Evolutionary conservation across 2,329 filamentous ascomycete genomes (phyloP).

Genomic region (Cercospora sp.): DNA sequence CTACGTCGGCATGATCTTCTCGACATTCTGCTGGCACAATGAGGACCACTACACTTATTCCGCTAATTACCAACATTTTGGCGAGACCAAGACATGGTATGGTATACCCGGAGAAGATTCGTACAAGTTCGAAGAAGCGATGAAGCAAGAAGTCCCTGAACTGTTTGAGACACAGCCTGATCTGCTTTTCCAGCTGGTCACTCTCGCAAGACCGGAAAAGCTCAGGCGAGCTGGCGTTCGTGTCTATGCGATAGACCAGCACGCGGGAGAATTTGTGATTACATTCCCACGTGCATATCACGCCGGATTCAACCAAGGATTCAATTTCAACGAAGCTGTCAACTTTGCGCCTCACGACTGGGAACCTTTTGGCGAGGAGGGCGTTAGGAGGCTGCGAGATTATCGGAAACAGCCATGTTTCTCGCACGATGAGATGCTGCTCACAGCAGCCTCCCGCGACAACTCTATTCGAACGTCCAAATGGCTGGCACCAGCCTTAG

Average conservation of each 20-base stretch:
- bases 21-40: conserved; percentile 99
- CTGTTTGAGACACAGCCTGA: conserved; percentile 97
- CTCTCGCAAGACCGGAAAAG: conserved; percentile 87
- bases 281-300: conserved; percentile 98
- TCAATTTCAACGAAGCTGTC: conserved; percentile 98
- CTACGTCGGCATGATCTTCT: conserved; percentile 99
- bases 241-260: conserved; percentile 92
- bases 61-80: conserved; percentile 97
- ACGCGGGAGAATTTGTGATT: conserved; percentile 92
- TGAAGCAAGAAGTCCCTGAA: conserved; percentile 92
- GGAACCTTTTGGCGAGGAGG: conserved; percentile 86
- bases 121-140: conserved; percentile 90
- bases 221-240: conserved; percentile 88
- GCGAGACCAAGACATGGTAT: conserved; percentile 98
- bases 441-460: conserved; percentile 81
- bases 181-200: conserved; percentile 95
- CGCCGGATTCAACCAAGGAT: conserved; percentile 95
- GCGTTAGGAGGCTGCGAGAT: conserved; percentile 79
- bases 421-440: conserved; percentile 90
- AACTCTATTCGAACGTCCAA: conserved; percentile 86
- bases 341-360: conserved; percentile 95
- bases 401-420: conserved; percentile 95
- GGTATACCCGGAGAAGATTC: conserved; percentile 93
- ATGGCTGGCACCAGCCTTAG: conserved; percentile 87
- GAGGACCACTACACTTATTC: conserved; percentile 98